These are phyloP conservation scores for Parathielavia hyrcaniae DNA, from an alignment of 495 filamentous ascomycete species.

Conservation along the genomic window DNA sequence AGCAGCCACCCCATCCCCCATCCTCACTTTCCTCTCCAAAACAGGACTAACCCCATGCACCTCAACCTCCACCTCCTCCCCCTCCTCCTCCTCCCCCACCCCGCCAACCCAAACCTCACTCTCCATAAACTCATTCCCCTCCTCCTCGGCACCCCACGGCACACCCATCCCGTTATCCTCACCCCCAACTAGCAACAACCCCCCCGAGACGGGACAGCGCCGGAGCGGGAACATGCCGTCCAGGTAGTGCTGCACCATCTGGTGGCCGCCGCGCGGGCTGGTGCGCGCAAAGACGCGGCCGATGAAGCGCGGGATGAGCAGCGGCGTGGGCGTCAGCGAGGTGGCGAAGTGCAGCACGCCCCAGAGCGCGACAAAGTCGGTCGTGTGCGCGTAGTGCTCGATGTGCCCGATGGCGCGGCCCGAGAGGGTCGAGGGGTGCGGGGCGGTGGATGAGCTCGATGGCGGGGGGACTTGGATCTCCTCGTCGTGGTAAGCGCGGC, in stretches of 20 bases:
- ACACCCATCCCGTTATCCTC: constrained; percentile 25
- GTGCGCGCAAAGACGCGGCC: constrained; percentile 67
- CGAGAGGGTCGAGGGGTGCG: constrained; percentile 21
- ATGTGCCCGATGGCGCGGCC: constrained; percentile 60
- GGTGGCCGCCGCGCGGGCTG: constrained; percentile 57
- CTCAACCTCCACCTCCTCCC: constrained; percentile 30
- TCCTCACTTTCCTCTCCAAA: constrained; percentile 10
- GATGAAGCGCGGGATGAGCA: constrained; percentile 55
- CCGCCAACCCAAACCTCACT: constrained; percentile 42
- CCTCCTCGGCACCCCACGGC: constrained; percentile 29
- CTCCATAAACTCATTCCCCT: constrained; percentile 52
- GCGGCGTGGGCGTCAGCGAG: constrained; percentile 28
- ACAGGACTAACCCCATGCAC: constrained; percentile 29
- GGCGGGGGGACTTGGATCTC: constrained; percentile 7
- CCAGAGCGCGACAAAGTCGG: constrained; percentile 69
- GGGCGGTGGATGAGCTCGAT: constrained; percentile 17
- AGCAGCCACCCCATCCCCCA: background rate
- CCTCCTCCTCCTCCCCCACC: constrained; percentile 18
- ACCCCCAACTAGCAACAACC: constrained; percentile 18
- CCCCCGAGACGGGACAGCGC: constrained; percentile 27
- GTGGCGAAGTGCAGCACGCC: constrained; percentile 65
- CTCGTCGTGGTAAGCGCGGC: background rate
- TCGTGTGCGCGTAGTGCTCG: constrained; percentile 77
- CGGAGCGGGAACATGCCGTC: constrained; percentile 67
- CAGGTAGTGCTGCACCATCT: constrained; percentile 76